Percentiles rank a stretch among this genome's conserved stretches.
phyloP scores from a whole-genome alignment of 805 yeast genomes.

The Hanseniaspora thailandica region DNA sequence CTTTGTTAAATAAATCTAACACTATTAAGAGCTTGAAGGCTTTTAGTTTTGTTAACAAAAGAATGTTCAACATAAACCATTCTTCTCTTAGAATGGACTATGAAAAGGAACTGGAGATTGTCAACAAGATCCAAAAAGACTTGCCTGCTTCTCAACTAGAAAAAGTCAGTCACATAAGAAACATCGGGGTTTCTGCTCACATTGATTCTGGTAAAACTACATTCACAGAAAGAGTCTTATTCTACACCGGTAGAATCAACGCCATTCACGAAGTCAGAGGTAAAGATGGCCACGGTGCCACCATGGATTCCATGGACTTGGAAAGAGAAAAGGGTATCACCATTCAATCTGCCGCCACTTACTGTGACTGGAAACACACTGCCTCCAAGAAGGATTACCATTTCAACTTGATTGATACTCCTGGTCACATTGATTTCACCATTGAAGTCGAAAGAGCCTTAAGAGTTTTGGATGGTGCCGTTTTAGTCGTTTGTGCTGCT shows the following conservation, averaged over 20 bases:
- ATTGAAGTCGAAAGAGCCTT: conserved; percentile 98
- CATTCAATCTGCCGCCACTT: conserved; percentile 97
- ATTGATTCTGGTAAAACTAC: conserved; percentile 98
- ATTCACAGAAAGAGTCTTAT: conserved; percentile 91
- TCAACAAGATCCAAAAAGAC: conserved; percentile 44
- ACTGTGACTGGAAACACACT: conserved; percentile 68
- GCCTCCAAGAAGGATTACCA: conserved; percentile 57
- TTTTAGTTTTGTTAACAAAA: background rate
- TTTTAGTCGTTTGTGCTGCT: conserved; percentile 94
- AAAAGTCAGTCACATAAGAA: conserved; percentile 56
- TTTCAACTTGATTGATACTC: conserved; percentile 93
- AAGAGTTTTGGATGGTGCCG: conserved; percentile 96
- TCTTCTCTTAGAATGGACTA: conserved; percentile 30
- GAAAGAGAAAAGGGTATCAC: conserved; percentile 98
- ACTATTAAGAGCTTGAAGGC: background rate
- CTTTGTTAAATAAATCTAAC: background rate
- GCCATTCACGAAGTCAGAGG: conserved; percentile 97
- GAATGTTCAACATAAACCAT: background rate
- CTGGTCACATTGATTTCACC: conserved; percentile 97
- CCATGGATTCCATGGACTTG: conserved; percentile 98
- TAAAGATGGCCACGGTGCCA: conserved; percentile 94
- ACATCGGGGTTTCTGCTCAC: conserved; percentile 96
- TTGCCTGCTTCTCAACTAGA: conserved; percentile 42
- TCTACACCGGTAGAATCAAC: conserved; percentile 91
- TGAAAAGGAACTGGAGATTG: conserved; percentile 60